Percentiles rank a stretch among this genome's conserved stretches.
phyloP scores from a whole-genome alignment of 2,329 filamentous ascomycete genomes.

The Purpureocillium lavendulum region DNA sequence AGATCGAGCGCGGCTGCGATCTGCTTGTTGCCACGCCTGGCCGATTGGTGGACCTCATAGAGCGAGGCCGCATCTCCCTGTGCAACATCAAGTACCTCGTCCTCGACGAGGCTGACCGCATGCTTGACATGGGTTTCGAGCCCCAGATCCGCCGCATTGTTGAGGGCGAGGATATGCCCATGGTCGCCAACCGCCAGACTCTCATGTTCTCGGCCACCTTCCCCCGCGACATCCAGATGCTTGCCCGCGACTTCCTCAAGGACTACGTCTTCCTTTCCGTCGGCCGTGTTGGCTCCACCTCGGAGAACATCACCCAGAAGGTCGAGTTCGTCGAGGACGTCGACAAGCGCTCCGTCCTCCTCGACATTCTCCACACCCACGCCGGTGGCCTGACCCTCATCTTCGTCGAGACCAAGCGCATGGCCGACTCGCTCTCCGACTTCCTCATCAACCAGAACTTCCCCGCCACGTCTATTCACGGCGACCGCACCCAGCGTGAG shows the following conservation, averaged over 20 bases:
- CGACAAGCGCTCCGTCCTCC: slow-evolving; percentile 95
- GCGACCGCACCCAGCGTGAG: slow-evolving; percentile 96
- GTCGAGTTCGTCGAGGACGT: slow-evolving; percentile 94
- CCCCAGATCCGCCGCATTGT: slow-evolving; percentile 98
- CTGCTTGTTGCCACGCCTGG: slow-evolving; percentile 94
- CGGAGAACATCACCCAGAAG: slow-evolving; percentile 99
- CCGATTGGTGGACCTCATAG: slow-evolving; percentile 94
- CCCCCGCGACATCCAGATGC: slow-evolving; percentile 98
- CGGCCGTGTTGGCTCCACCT: slow-evolving; percentile 95
- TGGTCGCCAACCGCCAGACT: slow-evolving; percentile 76
- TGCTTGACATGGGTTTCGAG: slow-evolving; percentile 99
- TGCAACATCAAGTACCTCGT: slow-evolving; percentile 99
- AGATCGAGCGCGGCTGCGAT: slow-evolving; percentile 96
- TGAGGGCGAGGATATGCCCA: slow-evolving; percentile 96
- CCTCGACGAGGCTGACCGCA: slow-evolving; percentile 97
- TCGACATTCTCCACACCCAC: slow-evolving; percentile 95
- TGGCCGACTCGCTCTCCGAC: slow-evolving; percentile 95
- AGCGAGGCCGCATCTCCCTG: slow-evolving; percentile 95
- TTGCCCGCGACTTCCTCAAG: slow-evolving; percentile 96
- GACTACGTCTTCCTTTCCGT: slow-evolving; percentile 99
- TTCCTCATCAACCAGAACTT: slow-evolving; percentile 99
- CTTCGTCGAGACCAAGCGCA: slow-evolving; percentile 99
- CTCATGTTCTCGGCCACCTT: slow-evolving; percentile 99
- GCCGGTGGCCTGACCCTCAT: slow-evolving; percentile 85
- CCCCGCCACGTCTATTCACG: slow-evolving; percentile 96